These are phyloP conservation scores for Parasitella parasitica DNA, from an alignment of 371 early-diverging fungal species.

Conservation along the genomic window DNA sequence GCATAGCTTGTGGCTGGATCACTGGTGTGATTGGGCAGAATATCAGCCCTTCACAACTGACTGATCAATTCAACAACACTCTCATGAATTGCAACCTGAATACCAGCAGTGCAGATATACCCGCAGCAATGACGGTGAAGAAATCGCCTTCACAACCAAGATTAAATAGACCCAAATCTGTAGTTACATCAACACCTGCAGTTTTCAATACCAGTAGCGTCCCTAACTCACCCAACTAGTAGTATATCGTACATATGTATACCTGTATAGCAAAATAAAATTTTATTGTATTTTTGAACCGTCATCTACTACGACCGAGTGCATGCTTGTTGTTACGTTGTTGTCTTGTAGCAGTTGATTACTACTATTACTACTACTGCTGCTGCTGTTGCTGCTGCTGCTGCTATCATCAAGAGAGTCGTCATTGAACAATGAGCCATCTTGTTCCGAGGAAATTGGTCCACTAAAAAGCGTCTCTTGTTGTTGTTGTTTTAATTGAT, in stretches of 20 bases:
- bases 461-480: constrained; percentile 10
- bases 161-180: constrained; percentile 13
- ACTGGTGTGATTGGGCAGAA: constrained; percentile 32
- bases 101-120: constrained; percentile 14
- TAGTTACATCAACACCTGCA: neutral
- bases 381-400: neutral
- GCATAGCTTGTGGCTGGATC: constrained; percentile 51
- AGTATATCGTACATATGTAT: too few relatives aligned
- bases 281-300: too few relatives aligned
- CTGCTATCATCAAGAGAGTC: neutral
- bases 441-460: neutral
- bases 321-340: too few relatives aligned
- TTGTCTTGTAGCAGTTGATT: too few relatives aligned
- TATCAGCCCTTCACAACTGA: constrained; percentile 8
- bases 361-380: neutral
- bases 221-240: neutral
- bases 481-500: constrained; percentile 18
- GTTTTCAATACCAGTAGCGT: neutral
- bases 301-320: too few relatives aligned
- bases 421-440: neutral
- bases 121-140: neutral
- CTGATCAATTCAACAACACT: constrained; percentile 1
- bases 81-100: neutral
- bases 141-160: neutral
- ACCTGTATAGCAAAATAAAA: too few relatives aligned